Evolutionary conservation across 1,284 basidiomycete species (phyloP).

Genomic region (Psilocybe mexicana): DNA sequence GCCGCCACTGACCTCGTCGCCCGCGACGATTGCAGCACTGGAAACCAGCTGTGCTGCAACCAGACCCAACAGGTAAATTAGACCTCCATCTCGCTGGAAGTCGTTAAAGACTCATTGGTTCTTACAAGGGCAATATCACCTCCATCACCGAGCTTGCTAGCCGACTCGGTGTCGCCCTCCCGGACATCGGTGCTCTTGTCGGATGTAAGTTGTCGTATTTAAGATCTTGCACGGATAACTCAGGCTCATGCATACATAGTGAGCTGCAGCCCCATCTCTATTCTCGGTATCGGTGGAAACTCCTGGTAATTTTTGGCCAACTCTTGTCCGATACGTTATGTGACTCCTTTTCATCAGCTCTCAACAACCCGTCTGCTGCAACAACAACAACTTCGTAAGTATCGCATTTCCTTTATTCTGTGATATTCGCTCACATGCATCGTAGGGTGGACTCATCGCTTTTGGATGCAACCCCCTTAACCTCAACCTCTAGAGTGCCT

Average conservation of each 20-base stretch:
- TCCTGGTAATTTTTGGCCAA: background rate
- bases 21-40: constrained; percentile 2
- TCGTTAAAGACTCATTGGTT: too few species aligned
- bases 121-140: constrained; percentile 6
- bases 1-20: constrained; percentile 2
- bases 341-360: constrained; percentile 1
- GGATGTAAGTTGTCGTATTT: constrained; percentile 3
- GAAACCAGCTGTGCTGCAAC: constrained; percentile 1
- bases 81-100: too few species aligned
- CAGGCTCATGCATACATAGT: constrained; percentile 7
- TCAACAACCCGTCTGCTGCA: constrained; percentile 22
- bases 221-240: background rate
- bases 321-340: too few species aligned
- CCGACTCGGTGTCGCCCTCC: constrained; percentile 18
- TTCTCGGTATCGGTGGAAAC: constrained; percentile 15
- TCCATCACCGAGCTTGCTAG: constrained; percentile 11
- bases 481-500: constrained; percentile 12
- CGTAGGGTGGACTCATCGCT: constrained; percentile 14
- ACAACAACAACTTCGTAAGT: constrained; percentile 24
- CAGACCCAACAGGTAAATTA: background rate
- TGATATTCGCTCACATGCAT: background rate
- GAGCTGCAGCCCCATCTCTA: constrained; percentile 17
- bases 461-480: constrained; percentile 13
- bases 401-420: background rate
- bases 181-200: constrained; percentile 14